Evolutionary conservation across 495 filamentous ascomycete species (phyloP).

Genomic region (Eremomyces bilateralis): DNA sequence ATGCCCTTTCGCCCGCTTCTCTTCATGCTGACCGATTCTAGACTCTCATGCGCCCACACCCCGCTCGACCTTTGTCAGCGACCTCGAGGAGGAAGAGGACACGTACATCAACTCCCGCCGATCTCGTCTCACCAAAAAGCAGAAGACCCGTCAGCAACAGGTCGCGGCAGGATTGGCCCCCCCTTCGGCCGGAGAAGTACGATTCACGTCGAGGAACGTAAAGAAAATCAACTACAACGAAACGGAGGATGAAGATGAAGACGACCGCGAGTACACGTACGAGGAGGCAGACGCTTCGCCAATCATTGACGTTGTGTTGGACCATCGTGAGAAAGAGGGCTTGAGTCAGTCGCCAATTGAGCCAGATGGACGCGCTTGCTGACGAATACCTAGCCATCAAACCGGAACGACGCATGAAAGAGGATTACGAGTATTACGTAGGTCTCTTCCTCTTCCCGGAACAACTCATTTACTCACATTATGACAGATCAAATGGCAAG

Average conservation of each 20-base stretch:
- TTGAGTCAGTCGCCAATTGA: constrained; percentile 24
- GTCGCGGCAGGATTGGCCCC: constrained; percentile 32
- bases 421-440: constrained; percentile 74
- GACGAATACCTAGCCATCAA: no score
- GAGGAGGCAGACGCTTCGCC: constrained; percentile 39
- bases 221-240: constrained; percentile 69
- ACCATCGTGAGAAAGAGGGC: constrained; percentile 58
- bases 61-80: constrained; percentile 38
- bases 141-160: constrained; percentile 40
- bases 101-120: constrained; percentile 55
- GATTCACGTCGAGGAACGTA: constrained; percentile 78
- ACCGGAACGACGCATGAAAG: constrained; percentile 24
- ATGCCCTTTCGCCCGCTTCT: no score
- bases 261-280: constrained; percentile 19
- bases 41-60: constrained; percentile 33
- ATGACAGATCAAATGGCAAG: constrained; percentile 78
- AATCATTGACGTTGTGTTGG: constrained; percentile 74
- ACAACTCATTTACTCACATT: background rate
- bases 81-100: constrained; percentile 49
- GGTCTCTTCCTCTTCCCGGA: constrained; percentile 4
- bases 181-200: constrained; percentile 45
- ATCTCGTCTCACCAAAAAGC: constrained; percentile 44
- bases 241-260: constrained; percentile 46
- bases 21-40: background rate
- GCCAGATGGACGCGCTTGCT: background rate